A percentile compares a stretch with the other conserved stretches of the same genome.
Evolutionary conservation across 192 early-diverging fungal genomes (phyloP).

Genomic region (Anaeromyces robustus): DNA sequence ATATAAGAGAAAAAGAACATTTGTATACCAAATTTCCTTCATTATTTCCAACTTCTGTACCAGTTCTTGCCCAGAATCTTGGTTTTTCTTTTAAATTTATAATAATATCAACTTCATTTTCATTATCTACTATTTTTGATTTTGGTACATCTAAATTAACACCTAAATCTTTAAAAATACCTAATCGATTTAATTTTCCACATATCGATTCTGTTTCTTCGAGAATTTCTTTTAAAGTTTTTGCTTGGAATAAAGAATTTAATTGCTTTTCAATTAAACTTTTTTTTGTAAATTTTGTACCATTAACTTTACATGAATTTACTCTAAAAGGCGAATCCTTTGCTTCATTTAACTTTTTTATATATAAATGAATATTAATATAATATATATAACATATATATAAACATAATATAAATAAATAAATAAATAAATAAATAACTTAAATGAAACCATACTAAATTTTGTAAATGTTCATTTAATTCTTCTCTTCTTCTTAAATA

Average conservation of each 20-base stretch:
- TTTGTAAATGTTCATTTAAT: background rate
- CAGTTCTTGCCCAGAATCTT: conserved; percentile 64
- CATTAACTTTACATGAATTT: background rate
- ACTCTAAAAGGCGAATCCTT: background rate
- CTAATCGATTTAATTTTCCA: background rate
- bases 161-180: background rate
- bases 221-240: background rate
- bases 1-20: background rate
- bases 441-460: too few species aligned
- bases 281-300: background rate
- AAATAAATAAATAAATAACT: too few species aligned
- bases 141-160: background rate
- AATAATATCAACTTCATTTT: conserved; percentile 46
- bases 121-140: background rate
- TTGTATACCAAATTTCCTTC: conserved; percentile 64
- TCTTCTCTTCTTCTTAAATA: background rate
- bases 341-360: background rate
- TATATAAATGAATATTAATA: background rate
- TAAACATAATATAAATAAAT: too few species aligned
- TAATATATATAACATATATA: too few species aligned
- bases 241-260: background rate
- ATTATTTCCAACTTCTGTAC: conserved; percentile 75
- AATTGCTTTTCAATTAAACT: background rate
- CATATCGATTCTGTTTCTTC: background rate
- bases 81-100: conserved; percentile 53